A percentile compares a stretch with the other conserved stretches of the same genome.
Conservation (phyloP, 1,139 yeast genomes). For the Chernovozyma aurita region DNA sequence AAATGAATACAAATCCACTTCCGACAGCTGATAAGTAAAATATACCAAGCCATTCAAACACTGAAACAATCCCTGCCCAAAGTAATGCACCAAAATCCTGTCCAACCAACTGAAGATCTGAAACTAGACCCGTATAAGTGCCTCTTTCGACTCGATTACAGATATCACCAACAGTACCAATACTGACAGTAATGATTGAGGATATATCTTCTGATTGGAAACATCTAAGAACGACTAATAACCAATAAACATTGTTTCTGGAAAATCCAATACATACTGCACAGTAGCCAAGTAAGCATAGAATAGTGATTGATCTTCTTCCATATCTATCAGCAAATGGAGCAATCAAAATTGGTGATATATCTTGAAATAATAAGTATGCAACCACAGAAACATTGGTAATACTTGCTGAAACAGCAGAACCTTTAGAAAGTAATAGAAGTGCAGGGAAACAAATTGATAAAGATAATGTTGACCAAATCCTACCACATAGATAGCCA, state of each 20-base stretch:
- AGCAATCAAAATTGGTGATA: slow-evolving; percentile 61
- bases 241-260: slow-evolving; percentile 21
- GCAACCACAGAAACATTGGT: slow-evolving; percentile 69
- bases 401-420: slow-evolving; percentile 48
- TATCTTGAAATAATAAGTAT: slow-evolving; percentile 66
- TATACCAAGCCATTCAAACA: slow-evolving; percentile 35
- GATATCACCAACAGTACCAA: slow-evolving; percentile 39
- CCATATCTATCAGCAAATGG: slow-evolving; percentile 67
- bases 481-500: slow-evolving; percentile 30
- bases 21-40: slow-evolving; percentile 36
- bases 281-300: slow-evolving; percentile 33
- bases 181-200: slow-evolving; percentile 34
- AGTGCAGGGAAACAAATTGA: slow-evolving; percentile 76
- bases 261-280: slow-evolving; percentile 24
- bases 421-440: slow-evolving; percentile 46
- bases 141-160: slow-evolving; percentile 34
- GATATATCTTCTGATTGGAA: slow-evolving; percentile 40
- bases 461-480: slow-evolving; percentile 62
- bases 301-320: slow-evolving; percentile 58
- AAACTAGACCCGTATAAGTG: slow-evolving; percentile 33
- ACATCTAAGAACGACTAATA: slow-evolving; percentile 26
- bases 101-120: slow-evolving; percentile 35
- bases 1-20: slow-evolving; percentile 26
- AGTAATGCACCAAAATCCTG: slow-evolving; percentile 39
- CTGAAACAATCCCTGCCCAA: slow-evolving; percentile 32